These are phyloP conservation scores for Cladosporium sp. DNA, from an alignment of 2,329 filamentous ascomycete genomes.

Conservation along the genomic window DNA sequence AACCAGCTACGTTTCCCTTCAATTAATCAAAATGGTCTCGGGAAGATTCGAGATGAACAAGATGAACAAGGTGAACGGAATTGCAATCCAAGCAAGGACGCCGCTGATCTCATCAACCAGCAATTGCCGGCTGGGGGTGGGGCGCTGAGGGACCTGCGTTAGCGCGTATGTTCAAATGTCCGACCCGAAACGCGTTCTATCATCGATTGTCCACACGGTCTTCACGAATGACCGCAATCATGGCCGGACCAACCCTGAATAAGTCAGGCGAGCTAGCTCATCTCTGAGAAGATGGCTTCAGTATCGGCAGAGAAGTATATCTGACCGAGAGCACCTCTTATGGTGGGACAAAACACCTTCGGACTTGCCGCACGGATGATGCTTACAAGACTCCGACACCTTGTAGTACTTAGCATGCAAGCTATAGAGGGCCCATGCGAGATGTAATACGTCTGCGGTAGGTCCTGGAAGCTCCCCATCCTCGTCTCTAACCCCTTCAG, in stretches of 20 bases:
- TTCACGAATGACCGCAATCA: not conserved
- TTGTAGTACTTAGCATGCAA: not conserved
- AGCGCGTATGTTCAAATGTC: not conserved
- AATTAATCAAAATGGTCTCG: too few relatives aligned
- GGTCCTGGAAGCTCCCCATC: not conserved
- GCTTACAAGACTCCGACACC: slow-evolving; percentile 5
- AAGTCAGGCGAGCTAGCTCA: too few relatives aligned
- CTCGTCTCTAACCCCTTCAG: not conserved
- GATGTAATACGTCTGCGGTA: not conserved
- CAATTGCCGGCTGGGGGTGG: not conserved
- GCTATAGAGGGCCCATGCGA: slow-evolving; percentile 2
- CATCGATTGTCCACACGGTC: not conserved
- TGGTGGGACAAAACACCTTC: not conserved
- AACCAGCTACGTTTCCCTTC: too few relatives aligned
- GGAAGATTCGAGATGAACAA: too few relatives aligned
- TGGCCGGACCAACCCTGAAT: too few relatives aligned
- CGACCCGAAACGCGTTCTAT: not conserved
- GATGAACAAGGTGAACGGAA: too few relatives aligned
- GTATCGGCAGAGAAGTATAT: too few relatives aligned
- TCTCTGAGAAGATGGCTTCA: too few relatives aligned
- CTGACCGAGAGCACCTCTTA: too few relatives aligned
- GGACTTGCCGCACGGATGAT: slow-evolving; percentile 8
- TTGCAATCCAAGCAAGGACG: not conserved
- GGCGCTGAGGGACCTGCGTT: slow-evolving; percentile 3
- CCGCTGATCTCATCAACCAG: slow-evolving; percentile 6